Evolutionary conservation across 352 stramenopile species (phyloP).

Genomic region (Phytopythium montanum): DNA sequence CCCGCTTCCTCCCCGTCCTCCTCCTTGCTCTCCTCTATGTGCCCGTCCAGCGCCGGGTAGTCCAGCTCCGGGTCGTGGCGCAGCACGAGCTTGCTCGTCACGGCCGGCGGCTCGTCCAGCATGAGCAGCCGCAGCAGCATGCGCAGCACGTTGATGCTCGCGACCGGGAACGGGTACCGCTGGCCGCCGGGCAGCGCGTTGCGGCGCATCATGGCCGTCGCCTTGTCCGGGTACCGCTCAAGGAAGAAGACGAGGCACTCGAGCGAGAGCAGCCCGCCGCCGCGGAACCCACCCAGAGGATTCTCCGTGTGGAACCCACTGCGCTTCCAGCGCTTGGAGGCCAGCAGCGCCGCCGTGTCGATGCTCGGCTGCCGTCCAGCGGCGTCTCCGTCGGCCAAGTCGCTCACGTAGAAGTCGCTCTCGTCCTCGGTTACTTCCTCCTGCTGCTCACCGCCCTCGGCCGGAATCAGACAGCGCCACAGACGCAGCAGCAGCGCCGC

Average conservation of each 20-base stretch:
- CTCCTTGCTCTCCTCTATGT: slow-evolving; percentile 12
- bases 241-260: slow-evolving; percentile 75
- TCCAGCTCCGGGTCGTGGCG: slow-evolving; percentile 30
- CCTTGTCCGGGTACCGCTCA: slow-evolving; percentile 78
- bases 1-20: slow-evolving; percentile 14
- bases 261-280: slow-evolving; percentile 65
- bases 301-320: slow-evolving; percentile 84
- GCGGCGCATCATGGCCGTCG: slow-evolving; percentile 65
- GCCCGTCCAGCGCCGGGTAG: not conserved
- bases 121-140: slow-evolving; percentile 85
- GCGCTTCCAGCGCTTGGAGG: slow-evolving; percentile 54
- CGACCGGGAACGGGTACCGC: slow-evolving; percentile 80
- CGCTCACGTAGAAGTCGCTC: slow-evolving; percentile 15
- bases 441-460: slow-evolving; percentile 21
- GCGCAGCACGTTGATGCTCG: slow-evolving; percentile 83
- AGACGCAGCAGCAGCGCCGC: slow-evolving; percentile 62
- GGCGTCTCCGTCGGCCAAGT: not conserved
- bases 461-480: slow-evolving; percentile 51
- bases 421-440: slow-evolving; percentile 17
- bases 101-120: slow-evolving; percentile 67
- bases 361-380: slow-evolving; percentile 7
- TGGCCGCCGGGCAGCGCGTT: slow-evolving; percentile 71
- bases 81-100: slow-evolving; percentile 71
- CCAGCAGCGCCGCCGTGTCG: slow-evolving; percentile 47
- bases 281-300: slow-evolving; percentile 71